Percentiles rank a stretch among this genome's conserved stretches.
These are phyloP conservation scores for Porphyrellus cyaneotinctus DNA, from an alignment of 768 basidiomycete genomes.

Conservation along the genomic window DNA sequence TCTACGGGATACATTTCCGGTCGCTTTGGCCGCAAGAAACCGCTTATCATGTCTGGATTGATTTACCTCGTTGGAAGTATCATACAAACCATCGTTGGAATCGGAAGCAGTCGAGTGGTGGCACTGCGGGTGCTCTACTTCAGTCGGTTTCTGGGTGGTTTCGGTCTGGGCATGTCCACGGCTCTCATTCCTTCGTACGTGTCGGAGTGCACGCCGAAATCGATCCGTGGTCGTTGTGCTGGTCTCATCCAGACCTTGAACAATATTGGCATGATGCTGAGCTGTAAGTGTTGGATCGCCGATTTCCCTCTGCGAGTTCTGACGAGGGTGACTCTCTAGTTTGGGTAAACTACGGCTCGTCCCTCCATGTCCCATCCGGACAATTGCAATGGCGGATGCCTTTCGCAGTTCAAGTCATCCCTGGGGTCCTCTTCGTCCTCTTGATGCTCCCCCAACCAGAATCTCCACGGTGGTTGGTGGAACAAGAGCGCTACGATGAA, in stretches of 20 bases:
- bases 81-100: constrained; percentile 42
- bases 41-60: constrained; percentile 40
- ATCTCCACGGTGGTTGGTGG: constrained; percentile 55
- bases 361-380: constrained; percentile 34
- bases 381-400: constrained; percentile 52
- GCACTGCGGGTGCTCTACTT: constrained; percentile 41
- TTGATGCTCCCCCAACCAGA: constrained; percentile 49
- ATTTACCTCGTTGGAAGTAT: constrained; percentile 47
- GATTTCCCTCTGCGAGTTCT: background rate
- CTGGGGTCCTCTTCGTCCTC: constrained; percentile 45
- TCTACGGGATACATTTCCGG: constrained; percentile 38
- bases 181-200: constrained; percentile 50
- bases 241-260: constrained; percentile 37
- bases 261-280: constrained; percentile 34
- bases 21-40: constrained; percentile 44
- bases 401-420: constrained; percentile 49
- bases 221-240: constrained; percentile 49
- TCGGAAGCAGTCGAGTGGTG: constrained; percentile 35
- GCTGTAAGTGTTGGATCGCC: constrained; percentile 23
- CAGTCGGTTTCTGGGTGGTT: constrained; percentile 54
- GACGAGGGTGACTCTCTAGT: constrained; percentile 24
- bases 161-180: constrained; percentile 55
- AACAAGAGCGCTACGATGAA: constrained; percentile 39
- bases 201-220: constrained; percentile 46
- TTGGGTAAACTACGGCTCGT: constrained; percentile 47